Conservation (phyloP, 371 early-diverging fungal genomes). For the Batkoa obscura region DNA sequence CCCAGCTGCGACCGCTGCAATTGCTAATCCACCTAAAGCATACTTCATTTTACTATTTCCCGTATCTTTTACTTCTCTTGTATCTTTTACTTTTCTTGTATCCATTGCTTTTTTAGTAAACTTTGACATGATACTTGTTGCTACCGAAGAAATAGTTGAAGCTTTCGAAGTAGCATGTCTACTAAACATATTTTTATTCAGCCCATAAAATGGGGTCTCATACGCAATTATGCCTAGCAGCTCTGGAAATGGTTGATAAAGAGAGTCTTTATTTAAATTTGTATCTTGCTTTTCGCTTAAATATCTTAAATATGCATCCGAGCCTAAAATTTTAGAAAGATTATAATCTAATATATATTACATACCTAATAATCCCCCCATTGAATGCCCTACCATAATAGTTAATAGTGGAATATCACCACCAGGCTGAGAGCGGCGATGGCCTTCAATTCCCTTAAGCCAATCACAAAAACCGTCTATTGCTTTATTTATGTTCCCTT, state of each 20-base stretch:
- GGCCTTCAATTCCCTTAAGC: slow-evolving; percentile 1
- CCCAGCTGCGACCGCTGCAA: not conserved
- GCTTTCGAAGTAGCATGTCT: not conserved
- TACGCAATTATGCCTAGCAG: slow-evolving; percentile 9
- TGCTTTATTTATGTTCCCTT: slow-evolving; percentile 8
- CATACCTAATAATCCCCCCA: slow-evolving; percentile 13
- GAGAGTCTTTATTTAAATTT: too few species aligned
- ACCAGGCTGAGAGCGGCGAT: not conserved
- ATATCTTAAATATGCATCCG: slow-evolving; percentile 7
- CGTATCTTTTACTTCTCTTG: too few species aligned
- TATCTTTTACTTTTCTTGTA: not conserved
- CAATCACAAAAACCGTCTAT: slow-evolving; percentile 7
- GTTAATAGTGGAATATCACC: not conserved
- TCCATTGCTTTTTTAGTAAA: not conserved
- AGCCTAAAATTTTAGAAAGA: not conserved
- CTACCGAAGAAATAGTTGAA: not conserved
- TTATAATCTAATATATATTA: not conserved
- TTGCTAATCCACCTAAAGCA: not conserved
- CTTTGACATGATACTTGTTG: not conserved
- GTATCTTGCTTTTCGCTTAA: not conserved
- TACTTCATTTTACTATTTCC: not conserved
- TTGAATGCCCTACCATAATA: slow-evolving; percentile 10
- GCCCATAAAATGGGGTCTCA: slow-evolving; percentile 11
- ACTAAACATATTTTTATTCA: not conserved
- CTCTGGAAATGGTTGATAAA: not conserved